phyloP scores from a whole-genome alignment of 148 eudicot species.

The Mesembryanthemum crystallinum region DNA sequence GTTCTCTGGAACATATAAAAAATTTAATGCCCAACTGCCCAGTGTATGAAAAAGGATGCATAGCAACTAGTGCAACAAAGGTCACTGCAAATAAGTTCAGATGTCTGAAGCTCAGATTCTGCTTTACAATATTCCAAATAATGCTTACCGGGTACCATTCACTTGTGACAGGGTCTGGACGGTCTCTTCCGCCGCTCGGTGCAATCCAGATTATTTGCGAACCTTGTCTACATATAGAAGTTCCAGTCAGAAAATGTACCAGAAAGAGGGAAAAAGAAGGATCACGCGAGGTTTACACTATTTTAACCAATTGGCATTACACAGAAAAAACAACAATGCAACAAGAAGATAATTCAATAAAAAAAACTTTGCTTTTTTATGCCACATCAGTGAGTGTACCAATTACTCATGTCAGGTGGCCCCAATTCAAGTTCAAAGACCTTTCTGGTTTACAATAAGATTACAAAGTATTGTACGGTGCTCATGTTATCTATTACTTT shows the following conservation, averaged over 20 bases:
- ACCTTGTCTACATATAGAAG: conserved; percentile 59
- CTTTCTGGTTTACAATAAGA: not conserved
- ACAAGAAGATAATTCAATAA: not conserved
- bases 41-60: not conserved
- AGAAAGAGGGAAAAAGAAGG: not conserved
- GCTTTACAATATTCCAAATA: not conserved
- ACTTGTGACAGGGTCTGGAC: conserved; percentile 77
- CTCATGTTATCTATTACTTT: not conserved
- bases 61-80: not conserved
- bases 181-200: conserved; percentile 99
- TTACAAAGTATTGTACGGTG: not conserved
- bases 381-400: no score
- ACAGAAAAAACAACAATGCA: not conserved
- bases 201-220: conserved; percentile 98
- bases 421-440: no score
- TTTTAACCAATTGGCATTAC: not conserved
- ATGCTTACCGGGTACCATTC: conserved; percentile 83
- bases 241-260: conserved; percentile 14
- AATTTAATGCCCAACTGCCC: not conserved
- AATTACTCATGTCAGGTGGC: no score
- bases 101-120: not conserved
- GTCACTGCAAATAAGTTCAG: not conserved
- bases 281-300: not conserved
- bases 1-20: conserved; percentile 2
- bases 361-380: no score